phyloP scores from a whole-genome alignment of 352 stramenopile species.

The Globisporangium barbulae region DNA sequence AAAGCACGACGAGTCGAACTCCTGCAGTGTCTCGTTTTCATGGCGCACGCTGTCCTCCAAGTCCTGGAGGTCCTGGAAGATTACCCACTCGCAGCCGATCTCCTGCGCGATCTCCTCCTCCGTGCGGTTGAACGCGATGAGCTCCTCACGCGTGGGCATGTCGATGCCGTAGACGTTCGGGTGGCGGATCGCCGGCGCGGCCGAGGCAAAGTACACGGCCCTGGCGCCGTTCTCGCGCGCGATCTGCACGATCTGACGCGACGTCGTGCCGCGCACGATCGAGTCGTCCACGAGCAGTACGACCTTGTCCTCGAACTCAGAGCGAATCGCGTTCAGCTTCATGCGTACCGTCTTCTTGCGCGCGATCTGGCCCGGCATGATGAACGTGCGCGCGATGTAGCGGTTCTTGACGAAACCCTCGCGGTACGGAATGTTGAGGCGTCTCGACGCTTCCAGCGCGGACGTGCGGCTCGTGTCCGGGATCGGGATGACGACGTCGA shows the following conservation, averaged over 20 bases:
- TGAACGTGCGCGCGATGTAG: constrained; percentile 99
- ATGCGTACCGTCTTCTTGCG: constrained; percentile 97
- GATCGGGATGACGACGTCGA: constrained; percentile 99
- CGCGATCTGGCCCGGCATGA: constrained; percentile 97
- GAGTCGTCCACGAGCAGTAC: constrained; percentile 99
- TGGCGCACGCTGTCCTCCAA: constrained; percentile 86
- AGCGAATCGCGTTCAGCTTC: constrained; percentile 97
- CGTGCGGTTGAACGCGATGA: constrained; percentile 96
- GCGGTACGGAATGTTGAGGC: constrained; percentile 92
- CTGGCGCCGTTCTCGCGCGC: constrained; percentile 96
- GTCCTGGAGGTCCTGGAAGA: constrained; percentile 92
- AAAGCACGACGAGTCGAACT: constrained; percentile 98
- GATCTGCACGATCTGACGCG: constrained; percentile 98
- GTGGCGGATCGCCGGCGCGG: constrained; percentile 96
- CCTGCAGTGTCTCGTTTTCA: constrained; percentile 62
- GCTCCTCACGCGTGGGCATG: constrained; percentile 97
- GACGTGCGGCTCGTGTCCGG: constrained; percentile 97
- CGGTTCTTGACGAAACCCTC: constrained; percentile 99
- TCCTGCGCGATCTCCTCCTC: constrained; percentile 93
- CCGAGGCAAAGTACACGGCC: constrained; percentile 95
- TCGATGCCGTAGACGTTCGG: constrained; percentile 99
- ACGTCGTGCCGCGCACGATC: constrained; percentile 98
- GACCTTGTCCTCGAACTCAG: constrained; percentile 92
- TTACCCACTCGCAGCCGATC: constrained; percentile 95
- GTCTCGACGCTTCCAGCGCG: constrained; percentile 88